Base-by-base conservation (phyloP, 2,329 filamentous ascomycete genomes). In the Cladosporium sp. region DNA sequence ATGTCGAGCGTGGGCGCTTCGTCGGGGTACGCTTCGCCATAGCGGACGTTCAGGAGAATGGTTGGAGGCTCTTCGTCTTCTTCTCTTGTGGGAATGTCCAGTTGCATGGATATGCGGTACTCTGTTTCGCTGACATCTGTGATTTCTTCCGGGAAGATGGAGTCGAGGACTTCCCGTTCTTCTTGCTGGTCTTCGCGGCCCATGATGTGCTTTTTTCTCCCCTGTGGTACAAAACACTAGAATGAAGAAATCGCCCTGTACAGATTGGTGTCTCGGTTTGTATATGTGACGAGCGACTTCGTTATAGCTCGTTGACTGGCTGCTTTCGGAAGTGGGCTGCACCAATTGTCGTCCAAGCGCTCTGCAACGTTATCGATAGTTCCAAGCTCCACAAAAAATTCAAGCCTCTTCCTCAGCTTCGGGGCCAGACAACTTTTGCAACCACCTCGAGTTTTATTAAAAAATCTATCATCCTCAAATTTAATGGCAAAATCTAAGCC, bases 111-210 rank as follows among this genome's bases (percentile, higher is more conserved):
- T 79, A 99, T 87, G 71, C 89, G 88, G 78, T 89, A 97, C 73
- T 95, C 89, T 59, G 85, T 90, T 57, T 96, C 91, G 67, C 90
- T 94, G 70, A 97, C 86, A 73, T 97, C 94, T 94, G 72, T 93
- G 67, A 99, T 96, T 78, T 99, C 94, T 61, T 99, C 93, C 1
- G 94, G 92, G 67, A 97, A 99, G 71, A 99, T 99, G 61, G 93
- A 97, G 72, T 96, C 91, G 72, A 99, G 90, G 68, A 99, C 93
- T 76, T 99, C 94, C 62, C 92, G 88, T 82, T 99, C 94, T 78
- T 99, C 94, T 65, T 87, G 78, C 75, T 99, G 94, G 61, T 99
- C 94, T 81, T 97, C 93, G 60, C 73, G 66, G 25, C 79, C 79
- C 79, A 82, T 82, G 58, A 9, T 34, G 54, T 67, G 30, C 12